Evolutionary conservation across 2,329 filamentous ascomycete genomes (phyloP), one percentile per base, ranked within the genome.

Genomic region (Pyrenophora graminea): DNA sequence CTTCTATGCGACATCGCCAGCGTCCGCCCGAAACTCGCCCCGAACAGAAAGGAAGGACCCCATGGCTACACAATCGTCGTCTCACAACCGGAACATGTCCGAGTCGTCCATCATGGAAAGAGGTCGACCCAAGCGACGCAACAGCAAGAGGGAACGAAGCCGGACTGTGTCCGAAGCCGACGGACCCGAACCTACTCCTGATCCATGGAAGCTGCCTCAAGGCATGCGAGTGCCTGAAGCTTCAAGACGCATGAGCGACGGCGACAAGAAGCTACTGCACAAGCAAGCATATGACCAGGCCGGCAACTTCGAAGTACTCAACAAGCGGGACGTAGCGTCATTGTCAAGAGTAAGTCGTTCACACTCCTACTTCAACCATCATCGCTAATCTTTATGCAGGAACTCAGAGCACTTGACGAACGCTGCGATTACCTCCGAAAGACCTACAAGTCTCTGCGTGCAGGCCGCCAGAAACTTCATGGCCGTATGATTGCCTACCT

Each of bases 391-490:
- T n/a, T 6, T 7, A 18, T 8, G 36, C 44, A 87, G 83, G 89
- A 92, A 75, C 85, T 91, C 46, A 84, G 86, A 42, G 84, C 82
- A 51, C 79, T 92, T n/a, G 89, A 92, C 63, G 87, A 90, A 67
- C 84, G 88, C 48, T 89, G 86, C 48, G 87, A 91, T 59, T 91
- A 91, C 65, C 83, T 92, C 41, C 85, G 88, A 39, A 87, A 84
- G 55, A 92, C 88, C 0, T 89, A 91, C 73, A 86, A 83, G 45
- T 89, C 87, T 4, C 81, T 93, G 13, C 83, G 88, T 12, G 81
- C 85, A n/a, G 88, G 88, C 1, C 85, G 89, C 23, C 87, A 88
- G 59, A 90, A 89, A 67, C 81, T 92, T 3, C 89, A 92, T 66
- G 82, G 82, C 6, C 83, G 89, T 38, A 90, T 92, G 74, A 89